Conservation (phyloP, 2,329 filamentous ascomycete genomes). For the Elsinoe necatrix region DNA sequence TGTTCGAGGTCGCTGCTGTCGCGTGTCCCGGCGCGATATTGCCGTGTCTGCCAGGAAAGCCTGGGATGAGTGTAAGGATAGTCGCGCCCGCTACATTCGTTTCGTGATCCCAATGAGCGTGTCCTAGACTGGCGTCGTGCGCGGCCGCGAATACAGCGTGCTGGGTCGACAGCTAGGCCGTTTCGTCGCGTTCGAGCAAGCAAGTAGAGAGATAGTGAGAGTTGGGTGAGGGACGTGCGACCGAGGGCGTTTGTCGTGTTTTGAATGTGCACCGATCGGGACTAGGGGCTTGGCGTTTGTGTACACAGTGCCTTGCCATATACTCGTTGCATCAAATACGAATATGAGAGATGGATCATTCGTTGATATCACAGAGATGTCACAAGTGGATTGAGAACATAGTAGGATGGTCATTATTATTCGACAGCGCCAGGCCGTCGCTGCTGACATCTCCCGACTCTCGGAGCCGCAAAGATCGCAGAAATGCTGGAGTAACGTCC, state of each 20-base stretch:
- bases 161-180: background rate
- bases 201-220: background rate
- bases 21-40: no score
- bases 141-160: no score
- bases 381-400: background rate
- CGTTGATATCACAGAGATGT: no score
- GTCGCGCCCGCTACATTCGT: background rate
- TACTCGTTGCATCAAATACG: no score
- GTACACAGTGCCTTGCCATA: background rate
- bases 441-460: constrained; percentile 12
- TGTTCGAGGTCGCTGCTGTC: no score
- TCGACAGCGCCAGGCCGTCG: constrained; percentile 13
- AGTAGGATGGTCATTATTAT: background rate
- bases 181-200: background rate
- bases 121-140: background rate
- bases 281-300: constrained; percentile 11
- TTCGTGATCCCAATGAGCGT: background rate
- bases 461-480: constrained; percentile 5
- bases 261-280: constrained; percentile 7
- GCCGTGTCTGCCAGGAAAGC: no score
- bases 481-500: background rate
- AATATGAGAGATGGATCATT: no score
- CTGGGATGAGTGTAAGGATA: no score
- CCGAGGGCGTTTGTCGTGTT: background rate
- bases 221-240: background rate